Evolutionary conservation across 2,329 filamentous ascomycete genomes (phyloP), one percentile per base, ranked within the genome.

Genomic region (Podosphaera aphanis): DNA sequence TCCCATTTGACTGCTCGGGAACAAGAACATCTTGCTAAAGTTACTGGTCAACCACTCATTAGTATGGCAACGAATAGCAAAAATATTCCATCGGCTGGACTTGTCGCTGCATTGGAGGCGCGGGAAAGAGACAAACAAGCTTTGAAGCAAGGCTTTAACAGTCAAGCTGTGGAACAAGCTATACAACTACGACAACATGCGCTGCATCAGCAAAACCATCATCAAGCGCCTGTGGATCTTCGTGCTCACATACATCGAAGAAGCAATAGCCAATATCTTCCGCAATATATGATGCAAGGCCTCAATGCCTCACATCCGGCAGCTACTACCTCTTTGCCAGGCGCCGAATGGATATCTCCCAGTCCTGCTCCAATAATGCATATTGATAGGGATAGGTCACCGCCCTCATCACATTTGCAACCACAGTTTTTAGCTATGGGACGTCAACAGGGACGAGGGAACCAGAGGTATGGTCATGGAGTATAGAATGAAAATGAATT

Each of bases 11-110:
- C 82, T 18, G 85, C 85, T 16, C 74, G 80, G 15, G 85, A 93
- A 60, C 85, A 92, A 59, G 83, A 92, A 61, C 79, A 92, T 53
- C 71, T 93, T n/a, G 82, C 85, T 8, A 74, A 81, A 33, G 68
- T 83, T 53, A 93, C 84, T 0, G 81, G 82, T 1, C 77, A 75
- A 0, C 81, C 85, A 0, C 65, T 93, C 43, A 65, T 92, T 58
- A 71, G 70, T 3, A 70, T 70, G 43, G 50, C 70, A 68, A 49
- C 62, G 64, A 46, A 62, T 67, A 50, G 51, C 5, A 46, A 45
- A 43, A 44, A 49, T n/a, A 36, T 35, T 3, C 59, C 69, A 27
- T 72, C 73, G 0, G 74, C 75, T 0, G 78, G 79, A 0, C 66
- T 93, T 1, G 75, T 93, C 5, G 82, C 79, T 1, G 79, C 81